Conservation (phyloP, 768 basidiomycete species). For the Lactifluus echinatus region DNA sequence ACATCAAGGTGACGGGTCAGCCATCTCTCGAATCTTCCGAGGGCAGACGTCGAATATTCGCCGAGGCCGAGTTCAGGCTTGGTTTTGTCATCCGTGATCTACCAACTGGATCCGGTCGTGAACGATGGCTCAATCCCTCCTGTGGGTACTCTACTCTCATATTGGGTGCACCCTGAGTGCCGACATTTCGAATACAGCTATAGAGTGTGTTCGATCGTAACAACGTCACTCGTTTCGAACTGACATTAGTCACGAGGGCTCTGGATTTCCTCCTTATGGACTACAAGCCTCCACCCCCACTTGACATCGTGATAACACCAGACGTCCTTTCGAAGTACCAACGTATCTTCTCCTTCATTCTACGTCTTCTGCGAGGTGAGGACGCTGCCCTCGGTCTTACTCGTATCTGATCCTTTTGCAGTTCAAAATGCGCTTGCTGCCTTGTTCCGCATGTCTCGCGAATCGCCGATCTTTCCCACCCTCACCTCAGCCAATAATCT, state of each 20-base stretch:
- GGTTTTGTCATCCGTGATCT: constrained; percentile 81
- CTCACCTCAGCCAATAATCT: constrained; percentile 42
- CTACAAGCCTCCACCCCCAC: constrained; percentile 77
- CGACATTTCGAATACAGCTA: constrained; percentile 21
- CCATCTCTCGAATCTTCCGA: not conserved
- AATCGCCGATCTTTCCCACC: constrained; percentile 49
- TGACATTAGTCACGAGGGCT: constrained; percentile 43
- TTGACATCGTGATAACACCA: constrained; percentile 64
- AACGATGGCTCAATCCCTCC: constrained; percentile 75
- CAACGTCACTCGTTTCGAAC: not conserved
- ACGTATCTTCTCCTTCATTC: constrained; percentile 68
- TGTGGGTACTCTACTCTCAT: constrained; percentile 40
- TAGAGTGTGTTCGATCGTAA: constrained; percentile 27
- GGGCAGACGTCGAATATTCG: constrained; percentile 24
- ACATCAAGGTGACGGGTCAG: not conserved
- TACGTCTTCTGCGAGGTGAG: constrained; percentile 71
- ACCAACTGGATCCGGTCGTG: constrained; percentile 50
- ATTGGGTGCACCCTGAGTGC: not conserved
- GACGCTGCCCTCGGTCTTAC: not conserved
- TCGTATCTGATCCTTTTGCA: constrained; percentile 22
- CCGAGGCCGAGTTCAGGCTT: constrained; percentile 66
- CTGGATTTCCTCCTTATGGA: constrained; percentile 86
- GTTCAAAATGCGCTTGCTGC: constrained; percentile 62
- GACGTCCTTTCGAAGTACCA: constrained; percentile 79
- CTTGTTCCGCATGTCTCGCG: constrained; percentile 54